Conservation (phyloP, 2,329 filamentous ascomycete species). For the Penicillium corylophilum region DNA sequence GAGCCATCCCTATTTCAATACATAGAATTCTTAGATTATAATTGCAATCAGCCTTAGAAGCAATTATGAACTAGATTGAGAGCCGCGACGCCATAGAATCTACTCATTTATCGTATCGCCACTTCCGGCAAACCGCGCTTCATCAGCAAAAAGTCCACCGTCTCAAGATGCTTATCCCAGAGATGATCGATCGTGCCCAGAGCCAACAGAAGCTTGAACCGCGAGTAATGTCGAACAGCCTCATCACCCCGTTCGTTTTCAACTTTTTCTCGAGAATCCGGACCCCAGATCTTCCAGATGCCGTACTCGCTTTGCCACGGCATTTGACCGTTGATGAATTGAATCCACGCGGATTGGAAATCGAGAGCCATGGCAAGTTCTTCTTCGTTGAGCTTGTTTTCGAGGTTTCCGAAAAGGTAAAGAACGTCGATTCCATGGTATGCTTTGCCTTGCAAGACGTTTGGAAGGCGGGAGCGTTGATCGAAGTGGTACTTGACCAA, state of each 20-base stretch:
- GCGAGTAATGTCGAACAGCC: constrained; percentile 2
- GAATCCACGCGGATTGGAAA: constrained; percentile 8
- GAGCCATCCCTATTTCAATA: too few species aligned
- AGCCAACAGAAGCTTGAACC: constrained; percentile 3
- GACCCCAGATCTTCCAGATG: constrained; percentile 13
- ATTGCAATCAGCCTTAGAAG: too few species aligned
- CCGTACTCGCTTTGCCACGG: constrained; percentile 6
- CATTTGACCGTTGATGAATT: constrained; percentile 6
- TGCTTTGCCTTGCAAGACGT: constrained; percentile 5
- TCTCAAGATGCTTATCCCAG: constrained; percentile 7
- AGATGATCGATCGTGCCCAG: neutral
- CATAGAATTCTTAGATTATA: too few species aligned
- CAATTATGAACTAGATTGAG: neutral
- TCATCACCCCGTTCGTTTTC: constrained; percentile 13
- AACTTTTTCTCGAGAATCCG: neutral
- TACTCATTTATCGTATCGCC: neutral
- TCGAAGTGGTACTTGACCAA: constrained; percentile 16
- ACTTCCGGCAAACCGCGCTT: constrained; percentile 4
- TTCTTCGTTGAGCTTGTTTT: constrained; percentile 3
- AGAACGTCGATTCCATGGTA: constrained; percentile 13
- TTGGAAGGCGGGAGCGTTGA: constrained; percentile 6
- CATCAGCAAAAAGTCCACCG: constrained; percentile 8
- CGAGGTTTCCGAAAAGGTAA: constrained; percentile 11
- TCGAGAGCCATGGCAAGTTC: constrained; percentile 4
- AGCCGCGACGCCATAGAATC: neutral